Base-by-base conservation (phyloP, 2,329 filamentous ascomycete species). In the Akanthomyces lecanii region DNA sequence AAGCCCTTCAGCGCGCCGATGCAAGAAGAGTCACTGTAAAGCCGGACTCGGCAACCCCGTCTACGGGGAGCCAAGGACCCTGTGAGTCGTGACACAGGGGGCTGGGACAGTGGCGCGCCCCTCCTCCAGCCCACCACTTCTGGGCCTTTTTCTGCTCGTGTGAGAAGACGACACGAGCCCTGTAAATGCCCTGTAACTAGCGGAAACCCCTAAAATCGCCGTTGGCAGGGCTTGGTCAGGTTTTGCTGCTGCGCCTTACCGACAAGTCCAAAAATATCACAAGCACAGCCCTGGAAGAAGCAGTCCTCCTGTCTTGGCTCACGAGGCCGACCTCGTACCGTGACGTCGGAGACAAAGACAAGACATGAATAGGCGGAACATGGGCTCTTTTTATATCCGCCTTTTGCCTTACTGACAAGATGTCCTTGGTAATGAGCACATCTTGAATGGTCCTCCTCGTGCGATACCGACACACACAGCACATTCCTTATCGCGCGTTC, bases 271-370 rank as follows among this genome's bases (percentile, higher is more conserved):
- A 55, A 55, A 55, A 55, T 55, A 55, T 55, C 53, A 42, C 36
- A 55, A 52, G 51, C 53, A 55, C 38, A 55, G 53, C 53, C 52
- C 38, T 53, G 50, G 8, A 36, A 36, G 7, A 36, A 11, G 4
- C 5, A 3, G 30, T 1, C 14, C 50, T 5, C 4, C 10, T 23
- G 45, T 14, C 11, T 23, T 33, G 5, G 18, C 28, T 42, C 21
- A 44, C 53, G 53, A 55, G 53, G 53, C 38, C 44, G 23, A 33
- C 16, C 38, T 55, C 38, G 53, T 55, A 44, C 53, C 53, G 36
- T 44, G 53, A 44, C 53, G 52, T 40, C n/a, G 6, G 2, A 11
- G 33, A 36, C 33, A 36, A 16, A 36, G 30, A n/a, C 21, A n/a
- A 2, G 11, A 12, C 7, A 23, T 12, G 14, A 53, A 38, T 28